Percentiles rank a stretch among this genome's conserved stretches.
These are phyloP conservation scores for Aureobasidium sp. DNA, from an alignment of 2,329 filamentous ascomycete species.

Conservation along the genomic window DNA sequence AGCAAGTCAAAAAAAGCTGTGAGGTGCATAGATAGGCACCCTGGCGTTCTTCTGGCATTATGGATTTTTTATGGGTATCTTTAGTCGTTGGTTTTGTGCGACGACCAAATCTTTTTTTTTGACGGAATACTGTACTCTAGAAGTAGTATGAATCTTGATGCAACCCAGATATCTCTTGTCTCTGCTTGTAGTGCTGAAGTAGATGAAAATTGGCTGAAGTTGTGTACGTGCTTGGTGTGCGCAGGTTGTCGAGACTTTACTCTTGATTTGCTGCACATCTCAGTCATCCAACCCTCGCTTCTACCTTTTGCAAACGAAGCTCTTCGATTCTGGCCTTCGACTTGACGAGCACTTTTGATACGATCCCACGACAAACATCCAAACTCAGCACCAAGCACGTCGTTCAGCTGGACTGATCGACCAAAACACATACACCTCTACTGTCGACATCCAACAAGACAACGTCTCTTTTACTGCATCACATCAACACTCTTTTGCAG, in stretches of 20 bases:
- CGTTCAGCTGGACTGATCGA: neutral
- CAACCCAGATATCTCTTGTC: neutral
- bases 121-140: neutral
- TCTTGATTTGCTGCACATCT: neutral
- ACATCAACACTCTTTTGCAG: neutral
- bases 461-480: neutral
- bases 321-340: neutral
- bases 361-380: neutral
- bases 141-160: conserved; percentile 3
- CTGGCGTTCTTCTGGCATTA: neutral
- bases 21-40: neutral
- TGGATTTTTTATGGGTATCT: conserved; percentile 4
- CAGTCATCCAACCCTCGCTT: neutral
- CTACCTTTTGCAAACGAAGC: neutral
- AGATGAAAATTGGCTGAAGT: neutral
- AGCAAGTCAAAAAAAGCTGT: neutral
- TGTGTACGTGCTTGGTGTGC: neutral
- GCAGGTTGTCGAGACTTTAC: neutral
- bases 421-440: neutral
- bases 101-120: neutral
- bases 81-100: conserved; percentile 1
- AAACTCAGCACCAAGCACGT: neutral
- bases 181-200: neutral
- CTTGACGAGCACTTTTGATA: neutral
- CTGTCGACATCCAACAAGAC: neutral